A percentile compares a stretch with the other conserved stretches of the same genome.
Evolutionary conservation across 2,329 filamentous ascomycete genomes (phyloP).

Genomic region (Thermothelomyces thermophilus): DNA sequence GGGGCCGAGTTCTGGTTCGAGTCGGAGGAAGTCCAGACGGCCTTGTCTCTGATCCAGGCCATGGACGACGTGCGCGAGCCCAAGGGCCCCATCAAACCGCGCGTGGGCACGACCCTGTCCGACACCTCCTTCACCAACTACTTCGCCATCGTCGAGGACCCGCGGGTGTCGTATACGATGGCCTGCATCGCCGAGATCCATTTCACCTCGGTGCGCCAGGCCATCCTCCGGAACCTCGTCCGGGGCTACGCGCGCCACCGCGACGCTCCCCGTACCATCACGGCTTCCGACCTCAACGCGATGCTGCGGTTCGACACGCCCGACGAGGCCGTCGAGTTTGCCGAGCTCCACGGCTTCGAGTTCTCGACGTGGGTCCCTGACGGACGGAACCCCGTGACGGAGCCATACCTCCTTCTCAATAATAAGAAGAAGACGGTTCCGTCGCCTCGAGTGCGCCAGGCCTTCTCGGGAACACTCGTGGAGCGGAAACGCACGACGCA

Average conservation of each 20-base stretch:
- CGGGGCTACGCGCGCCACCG: slow-evolving; percentile 50
- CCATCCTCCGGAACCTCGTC: slow-evolving; percentile 50
- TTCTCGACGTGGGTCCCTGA: slow-evolving; percentile 38
- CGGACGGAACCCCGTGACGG: slow-evolving; percentile 20
- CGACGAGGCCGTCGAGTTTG: slow-evolving; percentile 59
- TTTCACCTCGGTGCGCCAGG: slow-evolving; percentile 54
- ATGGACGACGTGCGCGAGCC: slow-evolving; percentile 52
- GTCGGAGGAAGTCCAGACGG: slow-evolving; percentile 54
- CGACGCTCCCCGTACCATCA: slow-evolving; percentile 54
- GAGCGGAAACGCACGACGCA: slow-evolving; percentile 52
- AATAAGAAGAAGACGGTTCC: slow-evolving; percentile 39
- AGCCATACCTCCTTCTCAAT: slow-evolving; percentile 39
- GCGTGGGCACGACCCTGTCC: slow-evolving; percentile 41
- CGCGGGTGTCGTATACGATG: slow-evolving; percentile 59
- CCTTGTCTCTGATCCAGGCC: slow-evolving; percentile 53
- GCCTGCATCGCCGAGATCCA: slow-evolving; percentile 64
- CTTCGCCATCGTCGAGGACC: slow-evolving; percentile 53
- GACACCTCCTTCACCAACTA: slow-evolving; percentile 47
- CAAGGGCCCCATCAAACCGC: slow-evolving; percentile 51
- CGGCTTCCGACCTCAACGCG: slow-evolving; percentile 47
- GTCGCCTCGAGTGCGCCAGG: slow-evolving; percentile 46
- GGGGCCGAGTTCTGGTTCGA: slow-evolving; percentile 47
- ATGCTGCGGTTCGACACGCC: slow-evolving; percentile 62
- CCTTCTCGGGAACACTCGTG: slow-evolving; percentile 50
- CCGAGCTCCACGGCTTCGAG: slow-evolving; percentile 49